A percentile compares a stretch with the other conserved stretches of the same genome.
Evolutionary conservation across 106 monocot genomes (phyloP).

Genomic region (Dendrobium chrysotoxum): DNA sequence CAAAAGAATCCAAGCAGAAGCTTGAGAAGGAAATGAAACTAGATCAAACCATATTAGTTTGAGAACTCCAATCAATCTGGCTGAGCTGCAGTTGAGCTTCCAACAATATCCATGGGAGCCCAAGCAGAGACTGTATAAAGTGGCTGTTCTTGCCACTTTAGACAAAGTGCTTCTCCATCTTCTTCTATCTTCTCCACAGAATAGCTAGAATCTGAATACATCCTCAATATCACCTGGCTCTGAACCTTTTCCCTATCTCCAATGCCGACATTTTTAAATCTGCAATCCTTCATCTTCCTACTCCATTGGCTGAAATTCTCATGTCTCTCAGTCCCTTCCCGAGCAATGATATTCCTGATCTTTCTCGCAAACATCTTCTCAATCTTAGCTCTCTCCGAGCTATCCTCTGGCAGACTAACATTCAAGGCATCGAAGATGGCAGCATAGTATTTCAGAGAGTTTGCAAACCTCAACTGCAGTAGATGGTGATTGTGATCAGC

Average conservation of each 20-base stretch:
- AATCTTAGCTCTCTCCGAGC: constrained; percentile 50
- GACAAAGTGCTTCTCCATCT: constrained; percentile 40
- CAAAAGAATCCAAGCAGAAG: not conserved
- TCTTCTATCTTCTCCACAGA: constrained; percentile 42
- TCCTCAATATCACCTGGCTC: constrained; percentile 50
- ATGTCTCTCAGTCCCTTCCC: constrained; percentile 64
- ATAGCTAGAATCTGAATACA: constrained; percentile 42
- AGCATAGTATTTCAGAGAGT: constrained; percentile 56
- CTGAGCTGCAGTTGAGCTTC: constrained; percentile 22
- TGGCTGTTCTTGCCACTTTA: constrained; percentile 61
- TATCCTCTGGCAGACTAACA: constrained; percentile 20
- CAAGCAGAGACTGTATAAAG: constrained; percentile 84
- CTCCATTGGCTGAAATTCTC: constrained; percentile 63
- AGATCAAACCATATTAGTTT: not conserved
- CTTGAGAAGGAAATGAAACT: not conserved
- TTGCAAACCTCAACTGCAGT: constrained; percentile 55
- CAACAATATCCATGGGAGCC: constrained; percentile 31
- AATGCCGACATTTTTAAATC: constrained; percentile 31
- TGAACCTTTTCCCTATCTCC: constrained; percentile 54
- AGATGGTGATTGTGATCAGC: constrained; percentile 40
- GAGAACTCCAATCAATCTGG: constrained; percentile 13
- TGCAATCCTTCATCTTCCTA: constrained; percentile 37
- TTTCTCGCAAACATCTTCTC: constrained; percentile 80
- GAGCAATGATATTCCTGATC: constrained; percentile 62
- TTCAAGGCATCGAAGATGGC: constrained; percentile 73